These are phyloP conservation scores for Euphorbia pulcherrima DNA, from an alignment of 345 rosid genomes.

Conservation along the genomic window DNA sequence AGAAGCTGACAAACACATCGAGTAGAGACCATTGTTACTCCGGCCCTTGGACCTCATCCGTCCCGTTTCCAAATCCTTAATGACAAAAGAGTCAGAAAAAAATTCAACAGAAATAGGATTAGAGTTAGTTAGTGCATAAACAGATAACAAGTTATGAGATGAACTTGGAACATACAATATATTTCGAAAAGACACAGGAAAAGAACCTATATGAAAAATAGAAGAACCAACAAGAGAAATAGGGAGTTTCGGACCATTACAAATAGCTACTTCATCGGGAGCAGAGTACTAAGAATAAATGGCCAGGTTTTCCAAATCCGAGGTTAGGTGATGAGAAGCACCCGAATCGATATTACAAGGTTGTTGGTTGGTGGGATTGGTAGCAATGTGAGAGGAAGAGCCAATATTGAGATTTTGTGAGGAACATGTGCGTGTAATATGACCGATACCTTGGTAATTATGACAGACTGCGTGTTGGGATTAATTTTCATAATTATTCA, in stretches of 20 bases:
- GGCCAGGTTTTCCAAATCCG: neutral
- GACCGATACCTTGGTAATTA: neutral
- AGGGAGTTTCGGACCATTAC: neutral
- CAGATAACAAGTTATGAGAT: neutral
- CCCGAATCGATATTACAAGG: neutral
- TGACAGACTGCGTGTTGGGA: neutral
- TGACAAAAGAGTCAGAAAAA: neutral
- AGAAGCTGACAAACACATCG: neutral
- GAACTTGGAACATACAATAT: neutral
- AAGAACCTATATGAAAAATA: neutral
- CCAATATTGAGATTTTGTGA: no score
- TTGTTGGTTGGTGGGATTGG: neutral
- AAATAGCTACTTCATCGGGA: neutral
- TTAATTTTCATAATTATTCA: no score
- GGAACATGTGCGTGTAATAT: neutral
- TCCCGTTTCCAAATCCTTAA: neutral
- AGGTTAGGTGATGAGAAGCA: neutral
- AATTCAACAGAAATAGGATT: neutral
- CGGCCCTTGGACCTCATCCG: neutral
- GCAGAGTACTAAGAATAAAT: neutral
- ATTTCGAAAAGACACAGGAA: neutral
- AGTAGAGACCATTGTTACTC: slow-evolving; percentile 1
- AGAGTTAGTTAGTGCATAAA: neutral
- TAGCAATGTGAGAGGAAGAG: neutral
- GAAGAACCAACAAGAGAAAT: neutral